Conservation (phyloP, 345 rosid species). For the Citrus hindsii region DNA sequence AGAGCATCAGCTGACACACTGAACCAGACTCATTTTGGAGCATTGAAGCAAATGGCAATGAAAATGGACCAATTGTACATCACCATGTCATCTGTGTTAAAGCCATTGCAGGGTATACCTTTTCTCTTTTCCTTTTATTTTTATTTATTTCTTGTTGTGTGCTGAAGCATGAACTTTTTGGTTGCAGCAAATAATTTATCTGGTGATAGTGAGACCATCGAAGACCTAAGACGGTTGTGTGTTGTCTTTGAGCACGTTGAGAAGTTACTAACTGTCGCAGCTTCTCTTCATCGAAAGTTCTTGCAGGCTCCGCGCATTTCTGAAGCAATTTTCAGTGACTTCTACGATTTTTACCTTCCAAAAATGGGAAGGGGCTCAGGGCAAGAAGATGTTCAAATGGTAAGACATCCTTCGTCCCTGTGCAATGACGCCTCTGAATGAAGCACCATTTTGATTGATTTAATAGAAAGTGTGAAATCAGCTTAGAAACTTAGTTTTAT, state of each 20-base stretch:
- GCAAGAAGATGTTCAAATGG: slow-evolving; percentile 35
- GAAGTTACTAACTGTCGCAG: slow-evolving; percentile 70
- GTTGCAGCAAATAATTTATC: slow-evolving; percentile 57
- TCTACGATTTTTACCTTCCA: slow-evolving; percentile 51
- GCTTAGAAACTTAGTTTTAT: background rate
- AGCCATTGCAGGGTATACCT: slow-evolving; percentile 55
- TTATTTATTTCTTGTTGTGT: slow-evolving; percentile 6
- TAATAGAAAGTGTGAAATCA: background rate
- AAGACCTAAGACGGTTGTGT: slow-evolving; percentile 65
- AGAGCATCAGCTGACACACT: slow-evolving; percentile 91
- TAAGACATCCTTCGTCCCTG: slow-evolving; percentile 12
- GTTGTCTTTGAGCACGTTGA: slow-evolving; percentile 72
- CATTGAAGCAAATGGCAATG: slow-evolving; percentile 62
- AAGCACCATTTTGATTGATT: background rate
- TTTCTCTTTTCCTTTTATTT: background rate
- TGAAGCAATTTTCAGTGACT: slow-evolving; percentile 71
- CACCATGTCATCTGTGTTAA: slow-evolving; percentile 57
- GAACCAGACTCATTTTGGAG: slow-evolving; percentile 67
- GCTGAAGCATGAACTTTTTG: background rate
- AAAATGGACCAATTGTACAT: slow-evolving; percentile 74
- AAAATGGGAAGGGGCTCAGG: slow-evolving; percentile 53
- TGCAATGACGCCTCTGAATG: background rate
- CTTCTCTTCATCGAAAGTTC: slow-evolving; percentile 86
- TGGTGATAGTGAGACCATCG: slow-evolving; percentile 45
- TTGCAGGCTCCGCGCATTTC: slow-evolving; percentile 61